phyloP scores from a whole-genome alignment of 1,139 yeast species.

The Geotrichum histeridarum region DNA sequence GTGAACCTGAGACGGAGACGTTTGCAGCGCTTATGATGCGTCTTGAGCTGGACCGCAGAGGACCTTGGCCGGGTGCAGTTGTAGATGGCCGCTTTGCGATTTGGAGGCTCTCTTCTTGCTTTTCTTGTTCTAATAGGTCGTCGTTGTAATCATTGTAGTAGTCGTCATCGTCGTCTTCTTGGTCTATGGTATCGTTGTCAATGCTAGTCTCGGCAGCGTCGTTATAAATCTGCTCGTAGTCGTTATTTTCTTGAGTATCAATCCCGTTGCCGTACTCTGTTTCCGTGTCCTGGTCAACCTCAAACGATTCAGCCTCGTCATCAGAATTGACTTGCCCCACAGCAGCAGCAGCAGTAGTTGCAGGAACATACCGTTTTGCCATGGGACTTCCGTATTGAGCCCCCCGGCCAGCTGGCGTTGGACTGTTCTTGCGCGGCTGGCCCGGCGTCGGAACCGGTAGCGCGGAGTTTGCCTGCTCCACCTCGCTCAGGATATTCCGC shows the following conservation, averaged over 20 bases:
- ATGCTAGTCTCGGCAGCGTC: background rate
- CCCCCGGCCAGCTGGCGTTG: constrained; percentile 24
- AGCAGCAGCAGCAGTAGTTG: background rate
- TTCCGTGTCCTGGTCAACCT: background rate
- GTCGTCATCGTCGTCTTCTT: background rate
- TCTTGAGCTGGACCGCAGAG: constrained; percentile 1
- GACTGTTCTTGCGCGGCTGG: constrained; percentile 71
- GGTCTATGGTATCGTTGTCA: background rate
- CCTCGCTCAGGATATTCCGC: constrained; percentile 66
- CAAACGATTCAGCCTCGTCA: too few relatives aligned
- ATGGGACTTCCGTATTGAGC: constrained; percentile 2
- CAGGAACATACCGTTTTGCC: constrained; percentile 12
- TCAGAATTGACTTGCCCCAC: constrained; percentile 11
- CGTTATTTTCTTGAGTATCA: background rate
- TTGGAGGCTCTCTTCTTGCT: background rate
- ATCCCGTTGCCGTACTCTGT: background rate
- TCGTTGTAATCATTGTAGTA: background rate
- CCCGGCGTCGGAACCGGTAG: constrained; percentile 94
- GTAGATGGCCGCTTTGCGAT: background rate
- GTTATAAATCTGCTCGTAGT: background rate
- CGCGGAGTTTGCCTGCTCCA: constrained; percentile 62
- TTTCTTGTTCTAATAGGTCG: background rate
- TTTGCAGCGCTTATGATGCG: constrained; percentile 9
- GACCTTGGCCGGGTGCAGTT: background rate
- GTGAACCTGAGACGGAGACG: constrained; percentile 13